Percentiles rank a stretch among this genome's conserved stretches.
These are phyloP conservation scores for Phytophthora palmivora DNA, from an alignment of 352 stramenopile species.

Conservation along the genomic window DNA sequence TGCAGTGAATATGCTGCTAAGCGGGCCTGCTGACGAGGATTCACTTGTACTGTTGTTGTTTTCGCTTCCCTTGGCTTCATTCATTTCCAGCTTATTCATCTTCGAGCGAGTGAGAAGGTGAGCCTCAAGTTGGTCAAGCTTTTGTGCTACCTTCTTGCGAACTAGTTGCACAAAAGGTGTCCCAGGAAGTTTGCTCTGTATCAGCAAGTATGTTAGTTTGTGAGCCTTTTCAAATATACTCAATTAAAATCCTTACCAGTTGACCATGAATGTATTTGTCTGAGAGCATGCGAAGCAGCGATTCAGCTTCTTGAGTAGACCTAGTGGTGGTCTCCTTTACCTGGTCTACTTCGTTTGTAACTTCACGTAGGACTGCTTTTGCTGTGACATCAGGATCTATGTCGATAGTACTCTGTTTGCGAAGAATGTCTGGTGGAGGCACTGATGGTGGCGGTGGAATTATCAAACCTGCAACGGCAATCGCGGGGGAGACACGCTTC, in stretches of 20 bases:
- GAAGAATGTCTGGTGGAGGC: slow-evolving; percentile 15
- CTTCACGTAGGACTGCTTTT: slow-evolving; percentile 44
- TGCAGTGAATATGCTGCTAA: slow-evolving; percentile 14
- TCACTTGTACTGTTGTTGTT: slow-evolving; percentile 20
- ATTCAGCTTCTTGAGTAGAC: slow-evolving; percentile 20
- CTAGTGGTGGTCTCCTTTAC: slow-evolving; percentile 22
- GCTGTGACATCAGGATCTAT: slow-evolving; percentile 48
- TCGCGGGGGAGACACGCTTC: slow-evolving; percentile 18
- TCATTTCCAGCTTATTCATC: neutral
- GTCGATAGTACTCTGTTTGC: slow-evolving; percentile 11
- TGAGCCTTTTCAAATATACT: neutral
- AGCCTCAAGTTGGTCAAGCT: slow-evolving; percentile 48
- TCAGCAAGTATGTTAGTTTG: neutral
- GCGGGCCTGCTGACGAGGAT: neutral
- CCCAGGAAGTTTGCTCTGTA: slow-evolving; percentile 47
- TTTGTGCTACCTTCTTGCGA: slow-evolving; percentile 50
- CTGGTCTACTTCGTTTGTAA: slow-evolving; percentile 55
- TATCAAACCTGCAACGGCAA: slow-evolving; percentile 34
- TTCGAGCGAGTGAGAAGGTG: slow-evolving; percentile 7
- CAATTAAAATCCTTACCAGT: slow-evolving; percentile 33
- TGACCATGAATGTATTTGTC: slow-evolving; percentile 50
- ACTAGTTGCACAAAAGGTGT: slow-evolving; percentile 64
- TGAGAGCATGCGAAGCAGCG: slow-evolving; percentile 40
- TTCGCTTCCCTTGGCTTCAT: neutral
- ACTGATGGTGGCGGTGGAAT: slow-evolving; percentile 26